A percentile compares a stretch with the other conserved stretches of the same genome.
These are phyloP conservation scores for Tetrapisispora namnaoensis DNA, from an alignment of 805 yeast species.

Conservation along the genomic window DNA sequence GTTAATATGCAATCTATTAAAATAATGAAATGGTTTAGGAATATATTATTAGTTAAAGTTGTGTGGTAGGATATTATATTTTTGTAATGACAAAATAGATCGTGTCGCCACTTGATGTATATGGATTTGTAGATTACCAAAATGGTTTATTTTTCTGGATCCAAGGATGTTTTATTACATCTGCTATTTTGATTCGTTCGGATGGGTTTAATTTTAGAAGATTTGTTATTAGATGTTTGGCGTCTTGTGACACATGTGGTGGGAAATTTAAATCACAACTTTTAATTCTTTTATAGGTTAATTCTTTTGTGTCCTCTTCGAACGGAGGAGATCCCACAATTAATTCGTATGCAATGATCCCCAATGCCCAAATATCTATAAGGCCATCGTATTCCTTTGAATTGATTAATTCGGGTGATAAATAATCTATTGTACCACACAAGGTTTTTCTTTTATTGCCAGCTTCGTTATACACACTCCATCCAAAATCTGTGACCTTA, in stretches of 20 bases:
- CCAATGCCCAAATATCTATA: conserved; percentile 91
- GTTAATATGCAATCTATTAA: background rate
- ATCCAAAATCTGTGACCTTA: conserved; percentile 90
- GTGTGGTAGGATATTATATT: no score
- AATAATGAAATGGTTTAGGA: background rate
- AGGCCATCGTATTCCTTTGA: conserved; percentile 64
- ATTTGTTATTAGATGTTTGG: conserved; percentile 58
- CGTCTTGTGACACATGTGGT: conserved; percentile 55
- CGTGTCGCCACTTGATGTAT: no score
- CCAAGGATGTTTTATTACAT: conserved; percentile 78
- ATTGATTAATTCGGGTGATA: conserved; percentile 93
- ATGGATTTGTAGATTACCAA: no score
- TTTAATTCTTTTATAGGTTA: conserved; percentile 73
- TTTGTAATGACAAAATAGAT: no score
- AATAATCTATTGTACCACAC: conserved; percentile 90
- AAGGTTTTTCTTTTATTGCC: conserved; percentile 59
- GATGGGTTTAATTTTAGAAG: conserved; percentile 62
- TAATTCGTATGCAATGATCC: conserved; percentile 76
- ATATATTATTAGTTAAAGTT: background rate
- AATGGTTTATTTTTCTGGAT: conserved; percentile 49
- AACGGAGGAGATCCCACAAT: conserved; percentile 88
- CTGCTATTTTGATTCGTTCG: conserved; percentile 49
- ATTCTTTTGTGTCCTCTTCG: conserved; percentile 67
- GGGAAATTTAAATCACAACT: conserved; percentile 73
- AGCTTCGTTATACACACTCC: conserved; percentile 69